A percentile compares a stretch with the other conserved stretches of the same genome.
phyloP scores from a whole-genome alignment of 2,329 filamentous ascomycete genomes.

The Fusarium goolgardi region DNA sequence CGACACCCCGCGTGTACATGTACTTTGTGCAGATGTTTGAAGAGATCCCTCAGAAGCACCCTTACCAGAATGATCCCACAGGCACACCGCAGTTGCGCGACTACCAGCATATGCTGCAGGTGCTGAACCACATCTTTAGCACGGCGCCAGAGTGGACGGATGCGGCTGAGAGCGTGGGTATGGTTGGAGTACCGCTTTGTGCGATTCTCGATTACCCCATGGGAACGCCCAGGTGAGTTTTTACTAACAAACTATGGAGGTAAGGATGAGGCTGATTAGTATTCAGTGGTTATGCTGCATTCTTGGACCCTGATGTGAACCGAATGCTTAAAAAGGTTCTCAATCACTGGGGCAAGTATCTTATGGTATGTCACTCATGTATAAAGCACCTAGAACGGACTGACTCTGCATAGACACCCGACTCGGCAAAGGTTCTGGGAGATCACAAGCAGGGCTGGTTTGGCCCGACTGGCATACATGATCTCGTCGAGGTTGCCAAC shows the following conservation, averaged over 20 bases:
- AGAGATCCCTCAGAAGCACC: conserved; percentile 70
- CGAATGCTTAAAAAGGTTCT: conserved; percentile 64
- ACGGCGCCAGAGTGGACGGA: conserved; percentile 65
- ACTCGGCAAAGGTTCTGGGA: conserved; percentile 64
- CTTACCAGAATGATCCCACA: conserved; percentile 71
- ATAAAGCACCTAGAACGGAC: not conserved
- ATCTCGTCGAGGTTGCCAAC: conserved; percentile 65
- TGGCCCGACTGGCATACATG: conserved; percentile 59
- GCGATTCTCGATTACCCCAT: conserved; percentile 68
- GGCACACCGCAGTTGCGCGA: conserved; percentile 72
- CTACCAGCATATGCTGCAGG: conserved; percentile 73
- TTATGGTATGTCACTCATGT: conserved; percentile 53
- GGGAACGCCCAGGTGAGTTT: conserved; percentile 61
- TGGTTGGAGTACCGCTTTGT: conserved; percentile 66
- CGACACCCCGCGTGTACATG: conserved; percentile 72
- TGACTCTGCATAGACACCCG: conserved; percentile 54
- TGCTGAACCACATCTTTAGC: conserved; percentile 71
- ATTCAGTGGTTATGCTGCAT: conserved; percentile 61
- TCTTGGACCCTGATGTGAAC: conserved; percentile 67
- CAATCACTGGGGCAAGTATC: conserved; percentile 67
- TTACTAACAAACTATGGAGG: not conserved
- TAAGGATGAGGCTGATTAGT: not conserved
- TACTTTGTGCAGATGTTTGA: conserved; percentile 75
- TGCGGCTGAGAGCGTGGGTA: conserved; percentile 61
- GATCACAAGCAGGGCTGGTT: conserved; percentile 65